These are phyloP conservation scores for Gynandropsis gynandra DNA, from an alignment of 345 rosid species.

Conservation along the genomic window DNA sequence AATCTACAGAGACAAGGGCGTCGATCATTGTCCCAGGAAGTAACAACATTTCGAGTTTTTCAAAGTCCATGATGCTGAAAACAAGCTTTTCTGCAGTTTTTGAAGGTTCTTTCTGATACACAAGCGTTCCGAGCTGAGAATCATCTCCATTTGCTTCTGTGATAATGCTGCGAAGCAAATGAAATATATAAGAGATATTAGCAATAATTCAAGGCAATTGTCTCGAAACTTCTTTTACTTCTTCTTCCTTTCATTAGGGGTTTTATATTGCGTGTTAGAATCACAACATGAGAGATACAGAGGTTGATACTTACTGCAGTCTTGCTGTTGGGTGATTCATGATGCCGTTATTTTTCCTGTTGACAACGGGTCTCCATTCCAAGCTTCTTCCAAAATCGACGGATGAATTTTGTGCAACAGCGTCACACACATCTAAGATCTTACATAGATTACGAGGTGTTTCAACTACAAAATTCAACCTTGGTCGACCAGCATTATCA, in stretches of 20 bases:
- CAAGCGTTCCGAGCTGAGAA: conserved; percentile 38
- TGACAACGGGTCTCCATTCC: conserved; percentile 51
- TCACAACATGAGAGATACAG: conserved; percentile 1
- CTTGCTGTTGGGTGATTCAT: conserved; percentile 44
- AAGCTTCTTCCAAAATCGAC: conserved; percentile 44
- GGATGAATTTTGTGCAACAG: conserved; percentile 29
- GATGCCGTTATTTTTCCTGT: conserved; percentile 33
- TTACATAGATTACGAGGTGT: conserved; percentile 40
- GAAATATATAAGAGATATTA: not conserved
- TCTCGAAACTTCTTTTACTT: no score
- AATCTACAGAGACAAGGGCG: conserved; percentile 55
- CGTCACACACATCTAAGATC: conserved; percentile 56
- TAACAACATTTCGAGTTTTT: conserved; percentile 40
- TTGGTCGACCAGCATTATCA: conserved; percentile 49
- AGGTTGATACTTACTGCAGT: conserved; percentile 54
- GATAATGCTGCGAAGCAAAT: conserved; percentile 49
- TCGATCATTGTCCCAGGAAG: conserved; percentile 49
- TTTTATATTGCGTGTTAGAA: no score
- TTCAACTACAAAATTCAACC: conserved; percentile 59
- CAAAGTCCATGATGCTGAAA: conserved; percentile 35
- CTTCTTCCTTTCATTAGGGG: no score
- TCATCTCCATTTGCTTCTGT: conserved; percentile 31
- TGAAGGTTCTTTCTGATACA: conserved; percentile 41
- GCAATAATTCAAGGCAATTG: not conserved
- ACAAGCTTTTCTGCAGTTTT: conserved; percentile 45